Conservation (phyloP, 2,329 filamentous ascomycete species). For the Aspergillus fijiensis region DNA sequence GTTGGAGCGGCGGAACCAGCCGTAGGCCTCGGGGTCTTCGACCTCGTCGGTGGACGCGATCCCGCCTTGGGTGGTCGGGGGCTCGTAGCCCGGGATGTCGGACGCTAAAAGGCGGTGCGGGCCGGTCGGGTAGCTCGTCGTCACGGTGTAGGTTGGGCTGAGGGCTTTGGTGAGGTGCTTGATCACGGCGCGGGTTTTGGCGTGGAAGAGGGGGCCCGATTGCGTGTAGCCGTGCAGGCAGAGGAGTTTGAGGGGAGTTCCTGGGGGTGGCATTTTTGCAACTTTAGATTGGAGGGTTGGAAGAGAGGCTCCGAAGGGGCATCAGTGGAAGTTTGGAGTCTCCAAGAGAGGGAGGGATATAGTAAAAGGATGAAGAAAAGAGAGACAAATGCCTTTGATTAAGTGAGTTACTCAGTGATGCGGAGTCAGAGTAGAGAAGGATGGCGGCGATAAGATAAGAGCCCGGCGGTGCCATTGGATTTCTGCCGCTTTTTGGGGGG, state of each 20-base stretch:
- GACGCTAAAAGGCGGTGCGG: constrained; percentile 62
- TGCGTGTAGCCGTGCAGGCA: constrained; percentile 91
- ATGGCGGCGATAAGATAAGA: constrained; percentile 6
- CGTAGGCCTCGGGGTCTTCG: constrained; percentile 66
- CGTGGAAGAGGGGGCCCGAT: constrained; percentile 78
- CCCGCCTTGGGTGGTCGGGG: constrained; percentile 36
- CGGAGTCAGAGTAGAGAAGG: neutral
- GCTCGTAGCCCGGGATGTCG: constrained; percentile 69
- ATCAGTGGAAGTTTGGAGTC: neutral
- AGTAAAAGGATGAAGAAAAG: neutral
- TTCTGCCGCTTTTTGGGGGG: neutral
- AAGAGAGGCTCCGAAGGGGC: neutral
- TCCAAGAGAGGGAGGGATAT: neutral
- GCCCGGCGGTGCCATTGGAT: neutral
- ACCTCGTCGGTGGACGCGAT: constrained; percentile 15
- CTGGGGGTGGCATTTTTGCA: constrained; percentile 4
- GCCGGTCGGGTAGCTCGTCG: constrained; percentile 67
- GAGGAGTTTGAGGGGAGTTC: constrained; percentile 60
- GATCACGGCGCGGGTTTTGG: constrained; percentile 83
- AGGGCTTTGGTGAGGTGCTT: constrained; percentile 78
- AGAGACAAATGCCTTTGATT: neutral
- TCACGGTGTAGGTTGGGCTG: constrained; percentile 54
- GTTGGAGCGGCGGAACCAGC: constrained; percentile 71
- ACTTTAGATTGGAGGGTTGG: constrained; percentile 2
- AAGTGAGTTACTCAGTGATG: neutral